phyloP scores from a whole-genome alignment of 2,329 filamentous ascomycete species.

The Zymoseptoria passerinii region DNA sequence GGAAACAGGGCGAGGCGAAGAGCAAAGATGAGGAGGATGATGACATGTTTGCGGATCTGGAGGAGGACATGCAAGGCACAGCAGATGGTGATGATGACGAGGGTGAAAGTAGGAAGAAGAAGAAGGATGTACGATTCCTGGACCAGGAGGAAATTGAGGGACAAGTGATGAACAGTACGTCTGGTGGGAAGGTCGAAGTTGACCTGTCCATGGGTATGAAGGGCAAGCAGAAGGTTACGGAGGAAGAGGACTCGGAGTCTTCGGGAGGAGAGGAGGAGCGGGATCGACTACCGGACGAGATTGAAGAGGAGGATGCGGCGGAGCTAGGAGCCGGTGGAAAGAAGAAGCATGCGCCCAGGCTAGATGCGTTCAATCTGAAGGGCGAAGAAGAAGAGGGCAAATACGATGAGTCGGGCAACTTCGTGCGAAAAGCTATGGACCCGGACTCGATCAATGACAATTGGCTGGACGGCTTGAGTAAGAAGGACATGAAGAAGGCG shows the following conservation, averaged over 20 bases:
- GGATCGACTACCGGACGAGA: conserved; percentile 51
- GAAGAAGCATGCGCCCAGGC: conserved; percentile 84
- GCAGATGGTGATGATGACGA: conserved; percentile 44
- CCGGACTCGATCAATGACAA: conserved; percentile 83
- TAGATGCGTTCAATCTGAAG: conserved; percentile 94
- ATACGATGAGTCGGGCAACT: conserved; percentile 89
- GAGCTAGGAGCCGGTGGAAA: conserved; percentile 85
- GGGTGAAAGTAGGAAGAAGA: conserved; percentile 51
- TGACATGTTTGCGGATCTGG: conserved; percentile 76
- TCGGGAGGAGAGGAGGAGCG: conserved; percentile 54
- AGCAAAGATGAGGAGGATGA: conserved; percentile 53
- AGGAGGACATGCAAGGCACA: conserved; percentile 42
- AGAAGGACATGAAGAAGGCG: conserved; percentile 85
- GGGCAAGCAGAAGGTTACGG: conserved; percentile 35
- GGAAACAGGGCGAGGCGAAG: conserved; percentile 31
- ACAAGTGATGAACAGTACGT: conserved; percentile 64
- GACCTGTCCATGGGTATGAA: conserved; percentile 55
- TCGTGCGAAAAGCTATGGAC: conserved; percentile 77
- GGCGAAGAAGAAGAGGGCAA: conserved; percentile 83
- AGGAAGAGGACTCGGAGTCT: conserved; percentile 18
- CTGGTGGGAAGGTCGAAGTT: conserved; percentile 57
- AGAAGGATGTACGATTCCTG: conserved; percentile 54
- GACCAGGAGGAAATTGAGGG: conserved; percentile 64
- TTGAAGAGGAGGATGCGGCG: conserved; percentile 66
- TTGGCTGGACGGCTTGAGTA: conserved; percentile 87